Evolutionary conservation across 768 basidiomycete species (phyloP).

Genomic region (Russula virescens): DNA sequence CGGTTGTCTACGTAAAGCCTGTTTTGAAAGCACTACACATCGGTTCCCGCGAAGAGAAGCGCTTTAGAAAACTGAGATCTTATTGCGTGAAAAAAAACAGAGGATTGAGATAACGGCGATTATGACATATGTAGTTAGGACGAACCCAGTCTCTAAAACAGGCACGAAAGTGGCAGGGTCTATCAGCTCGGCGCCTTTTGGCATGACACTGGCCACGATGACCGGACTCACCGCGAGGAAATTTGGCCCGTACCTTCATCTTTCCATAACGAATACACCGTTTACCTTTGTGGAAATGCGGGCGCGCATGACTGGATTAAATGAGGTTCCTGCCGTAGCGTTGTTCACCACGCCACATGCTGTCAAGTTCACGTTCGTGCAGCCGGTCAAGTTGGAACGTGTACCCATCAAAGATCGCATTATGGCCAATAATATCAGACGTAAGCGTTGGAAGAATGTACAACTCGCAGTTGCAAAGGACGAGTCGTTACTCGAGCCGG

Average conservation of each 20-base stretch:
- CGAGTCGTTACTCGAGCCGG: conserved; percentile 61
- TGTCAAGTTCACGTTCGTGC: conserved; percentile 50
- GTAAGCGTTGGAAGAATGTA: conserved; percentile 87
- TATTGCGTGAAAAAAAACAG: no score
- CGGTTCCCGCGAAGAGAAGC: conserved; percentile 10
- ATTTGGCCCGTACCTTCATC: conserved; percentile 77
- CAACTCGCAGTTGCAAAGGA: conserved; percentile 66
- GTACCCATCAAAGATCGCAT: conserved; percentile 55
- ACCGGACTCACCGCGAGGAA: conserved; percentile 63
- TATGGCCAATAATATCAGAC: conserved; percentile 54
- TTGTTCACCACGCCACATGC: conserved; percentile 74
- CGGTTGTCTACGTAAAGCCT: conserved; percentile 84
- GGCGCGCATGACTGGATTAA: conserved; percentile 81
- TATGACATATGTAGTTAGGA: conserved; percentile 1
- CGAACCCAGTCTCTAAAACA: conserved; percentile 21
- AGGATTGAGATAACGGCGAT: neutral
- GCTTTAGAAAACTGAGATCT: conserved; percentile 25
- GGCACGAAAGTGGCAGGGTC: neutral
- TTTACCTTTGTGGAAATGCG: conserved; percentile 66
- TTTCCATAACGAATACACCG: conserved; percentile 74
- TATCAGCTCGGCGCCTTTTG: conserved; percentile 17
- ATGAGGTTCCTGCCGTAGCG: conserved; percentile 54
- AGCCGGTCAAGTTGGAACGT: conserved; percentile 78
- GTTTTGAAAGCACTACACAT: neutral
- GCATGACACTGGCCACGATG: conserved; percentile 15